Percentiles rank a stretch among this genome's conserved stretches.
Evolutionary conservation across 306 rosid species (phyloP).

Genomic region (Cotoneaster glaucophyllus): DNA sequence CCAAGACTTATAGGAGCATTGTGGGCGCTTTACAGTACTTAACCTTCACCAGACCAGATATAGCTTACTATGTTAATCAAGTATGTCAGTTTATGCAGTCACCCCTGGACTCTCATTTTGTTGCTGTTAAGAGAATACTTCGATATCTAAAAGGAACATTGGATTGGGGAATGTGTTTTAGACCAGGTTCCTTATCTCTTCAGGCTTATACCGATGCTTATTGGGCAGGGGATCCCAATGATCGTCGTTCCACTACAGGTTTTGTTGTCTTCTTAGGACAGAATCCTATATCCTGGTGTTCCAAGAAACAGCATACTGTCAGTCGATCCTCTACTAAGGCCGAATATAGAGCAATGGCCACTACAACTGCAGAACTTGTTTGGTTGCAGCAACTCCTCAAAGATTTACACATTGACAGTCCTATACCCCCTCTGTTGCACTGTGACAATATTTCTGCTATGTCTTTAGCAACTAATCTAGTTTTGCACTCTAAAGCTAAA

Average conservation of each 20-base stretch:
- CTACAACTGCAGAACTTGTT: too few relatives aligned
- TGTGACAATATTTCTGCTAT: too few relatives aligned
- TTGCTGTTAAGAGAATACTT: not conserved
- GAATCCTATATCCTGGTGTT: not conserved
- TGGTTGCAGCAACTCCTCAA: too few relatives aligned
- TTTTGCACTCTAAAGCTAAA: too few relatives aligned
- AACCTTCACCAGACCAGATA: not conserved
- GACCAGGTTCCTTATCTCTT: not conserved
- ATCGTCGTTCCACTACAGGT: too few relatives aligned
- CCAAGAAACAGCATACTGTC: not conserved
- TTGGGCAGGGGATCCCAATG: not conserved
- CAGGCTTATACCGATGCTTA: rapidly evolving
- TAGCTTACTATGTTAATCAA: not conserved
- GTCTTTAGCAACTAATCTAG: too few relatives aligned
- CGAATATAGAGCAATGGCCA: not conserved
- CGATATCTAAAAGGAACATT: not conserved
- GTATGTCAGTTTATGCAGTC: not conserved
- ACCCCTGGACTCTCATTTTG: not conserved
- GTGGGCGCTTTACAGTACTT: not conserved
- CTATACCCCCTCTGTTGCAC: too few relatives aligned
- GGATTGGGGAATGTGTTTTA: not conserved
- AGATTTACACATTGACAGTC: too few relatives aligned
- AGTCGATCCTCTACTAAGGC: not conserved
- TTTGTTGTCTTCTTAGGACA: not conserved
- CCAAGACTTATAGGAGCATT: too few relatives aligned